Evolutionary conservation across 2,329 filamentous ascomycete genomes (phyloP), one percentile per base, ranked within the genome.

Genomic region (Lomentospora prolificans): DNA sequence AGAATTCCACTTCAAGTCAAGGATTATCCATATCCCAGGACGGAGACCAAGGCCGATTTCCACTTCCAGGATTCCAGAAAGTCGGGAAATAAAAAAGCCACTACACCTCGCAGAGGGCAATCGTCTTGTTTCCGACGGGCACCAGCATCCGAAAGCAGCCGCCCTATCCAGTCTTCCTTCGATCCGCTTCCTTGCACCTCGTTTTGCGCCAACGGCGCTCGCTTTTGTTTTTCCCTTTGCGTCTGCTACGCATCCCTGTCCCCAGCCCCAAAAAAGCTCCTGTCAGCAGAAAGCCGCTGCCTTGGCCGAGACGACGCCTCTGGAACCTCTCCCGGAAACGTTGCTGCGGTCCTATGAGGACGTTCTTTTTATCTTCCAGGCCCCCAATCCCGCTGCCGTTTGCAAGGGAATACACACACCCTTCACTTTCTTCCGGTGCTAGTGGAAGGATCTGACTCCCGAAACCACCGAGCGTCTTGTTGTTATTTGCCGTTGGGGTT

Each of bases 101-200:
- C 5, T 5, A n/a, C 2, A 51, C 12, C 17, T n/a, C n/a, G n/a
- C n/a, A n/a, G n/a, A 33, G 14, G 51, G 22, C 10, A 48, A 25
- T 48, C 22, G 44, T 12, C 44, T 19, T 22, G 44, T 4, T 22
- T 22, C 44, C 44, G 44, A 48, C 44, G 44, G 22, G 24, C 22
- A 12, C 36, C 52, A 30, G 46, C 52, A 54, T 54, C 33, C 50
- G 50, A 14, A 22, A n/a, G 50, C 50, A 51, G n/a, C 39, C 52
- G 22, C 12, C 36, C 8, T n/a, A n/a, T 28, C 10, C 33, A 33
- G 12, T 44, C 51, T 44, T 24, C 46, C 22, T 28, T 28, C 14
- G n/a, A 14, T 54, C 12, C 51, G 17, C 51, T 39, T 36, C 50
- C 24, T 36, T 52, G 28, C 28, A 25, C 33, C 22, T 48, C 44